phyloP scores from a whole-genome alignment of 164 flowering plant genomes.

The Santalum album region DNA sequence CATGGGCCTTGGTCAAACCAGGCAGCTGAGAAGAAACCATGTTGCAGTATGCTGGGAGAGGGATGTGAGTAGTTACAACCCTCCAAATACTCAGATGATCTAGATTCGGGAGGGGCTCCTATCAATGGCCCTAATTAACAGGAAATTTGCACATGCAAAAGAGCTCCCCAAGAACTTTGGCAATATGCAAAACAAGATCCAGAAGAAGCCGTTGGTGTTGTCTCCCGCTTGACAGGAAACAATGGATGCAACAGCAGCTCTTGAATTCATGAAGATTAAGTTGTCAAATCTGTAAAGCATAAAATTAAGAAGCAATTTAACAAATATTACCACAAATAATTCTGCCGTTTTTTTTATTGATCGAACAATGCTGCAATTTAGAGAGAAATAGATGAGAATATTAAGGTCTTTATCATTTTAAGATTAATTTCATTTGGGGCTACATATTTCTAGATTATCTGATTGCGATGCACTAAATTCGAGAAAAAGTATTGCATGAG shows the following conservation, averaged over 20 bases:
- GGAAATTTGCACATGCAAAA: conserved; percentile 38
- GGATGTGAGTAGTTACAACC: neutral
- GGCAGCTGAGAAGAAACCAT: conserved; percentile 63
- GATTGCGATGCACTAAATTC: too few relatives aligned
- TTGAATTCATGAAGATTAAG: conserved; percentile 77
- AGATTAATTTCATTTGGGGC: too few relatives aligned
- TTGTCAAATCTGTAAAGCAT: conserved; percentile 34
- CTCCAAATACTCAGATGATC: conserved; percentile 12
- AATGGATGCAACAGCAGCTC: conserved; percentile 41
- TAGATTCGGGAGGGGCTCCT: conserved; percentile 37
- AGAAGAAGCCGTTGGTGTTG: conserved; percentile 56
- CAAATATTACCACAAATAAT: too few relatives aligned
- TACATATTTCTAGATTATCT: too few relatives aligned
- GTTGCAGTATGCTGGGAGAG: conserved; percentile 7
- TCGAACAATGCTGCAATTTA: too few relatives aligned
- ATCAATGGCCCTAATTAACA: conserved; percentile 53
- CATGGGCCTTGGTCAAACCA: conserved; percentile 18
- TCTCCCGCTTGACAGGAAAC: conserved; percentile 92
- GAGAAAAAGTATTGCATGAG: too few relatives aligned
- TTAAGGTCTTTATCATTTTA: too few relatives aligned
- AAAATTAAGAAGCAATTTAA: too few relatives aligned
- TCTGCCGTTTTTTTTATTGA: too few relatives aligned
- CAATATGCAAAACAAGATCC: conserved; percentile 58
- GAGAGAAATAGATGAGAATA: too few relatives aligned
- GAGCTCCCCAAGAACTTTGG: conserved; percentile 58